These are phyloP conservation scores for Penicillium odoratum DNA, from an alignment of 495 filamentous ascomycete genomes.

Conservation along the genomic window DNA sequence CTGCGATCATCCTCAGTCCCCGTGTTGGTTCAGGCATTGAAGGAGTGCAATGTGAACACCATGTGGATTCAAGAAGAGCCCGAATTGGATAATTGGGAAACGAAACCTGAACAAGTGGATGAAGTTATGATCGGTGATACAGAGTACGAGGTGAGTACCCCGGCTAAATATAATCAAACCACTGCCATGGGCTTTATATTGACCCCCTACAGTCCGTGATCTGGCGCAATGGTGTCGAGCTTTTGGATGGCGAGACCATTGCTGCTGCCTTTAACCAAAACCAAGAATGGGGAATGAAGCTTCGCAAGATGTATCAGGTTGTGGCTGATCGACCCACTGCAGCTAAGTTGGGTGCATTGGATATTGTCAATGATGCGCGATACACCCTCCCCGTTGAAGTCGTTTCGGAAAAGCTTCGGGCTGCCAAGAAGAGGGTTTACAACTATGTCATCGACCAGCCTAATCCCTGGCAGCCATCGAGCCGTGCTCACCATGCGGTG, in stretches of 20 bases:
- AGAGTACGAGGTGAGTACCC: constrained; percentile 35
- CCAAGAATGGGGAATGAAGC: constrained; percentile 27
- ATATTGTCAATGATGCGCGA: constrained; percentile 37
- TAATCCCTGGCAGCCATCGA: constrained; percentile 47
- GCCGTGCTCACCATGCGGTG: constrained; percentile 45
- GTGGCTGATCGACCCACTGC: constrained; percentile 38
- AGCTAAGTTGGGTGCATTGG: constrained; percentile 37
- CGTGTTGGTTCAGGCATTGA: constrained; percentile 30
- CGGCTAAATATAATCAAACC: not conserved
- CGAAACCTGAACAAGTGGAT: constrained; percentile 33
- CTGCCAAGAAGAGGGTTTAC: constrained; percentile 33
- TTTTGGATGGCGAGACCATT: constrained; percentile 29
- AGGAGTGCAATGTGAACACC: constrained; percentile 39
- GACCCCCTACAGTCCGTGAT: constrained; percentile 33
- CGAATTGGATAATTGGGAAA: constrained; percentile 34
- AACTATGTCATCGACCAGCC: constrained; percentile 43
- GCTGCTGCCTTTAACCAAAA: constrained; percentile 34
- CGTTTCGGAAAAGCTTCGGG: constrained; percentile 30
- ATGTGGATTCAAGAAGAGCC: constrained; percentile 43
- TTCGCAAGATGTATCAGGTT: constrained; percentile 42
- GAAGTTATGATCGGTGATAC: constrained; percentile 44
- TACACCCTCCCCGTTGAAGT: constrained; percentile 39
- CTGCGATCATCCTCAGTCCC: constrained; percentile 29
- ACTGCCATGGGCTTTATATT: not conserved
- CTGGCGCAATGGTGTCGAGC: constrained; percentile 43